These are phyloP conservation scores for Arthrinium puccinioides DNA, from an alignment of 2,329 filamentous ascomycete species.

Conservation along the genomic window DNA sequence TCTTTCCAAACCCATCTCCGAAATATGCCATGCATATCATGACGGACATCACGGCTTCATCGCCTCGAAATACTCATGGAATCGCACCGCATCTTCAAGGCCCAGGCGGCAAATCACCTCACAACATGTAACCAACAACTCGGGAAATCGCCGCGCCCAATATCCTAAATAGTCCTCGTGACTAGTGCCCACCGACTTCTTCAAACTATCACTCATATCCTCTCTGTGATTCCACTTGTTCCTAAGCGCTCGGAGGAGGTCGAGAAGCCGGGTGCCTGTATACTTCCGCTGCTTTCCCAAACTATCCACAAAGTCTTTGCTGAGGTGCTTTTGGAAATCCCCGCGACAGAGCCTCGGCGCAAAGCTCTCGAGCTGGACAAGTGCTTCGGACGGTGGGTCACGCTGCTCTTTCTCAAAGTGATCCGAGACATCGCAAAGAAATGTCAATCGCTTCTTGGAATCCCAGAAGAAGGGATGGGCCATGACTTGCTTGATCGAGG, in stretches of 20 bases:
- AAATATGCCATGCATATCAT: too few species aligned
- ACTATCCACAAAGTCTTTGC: slow-evolving; percentile 77
- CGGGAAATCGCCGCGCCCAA: slow-evolving; percentile 75
- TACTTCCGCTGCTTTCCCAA: slow-evolving; percentile 95
- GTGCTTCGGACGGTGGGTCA: slow-evolving; percentile 66
- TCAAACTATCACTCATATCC: slow-evolving; percentile 81
- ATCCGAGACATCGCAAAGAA: slow-evolving; percentile 94
- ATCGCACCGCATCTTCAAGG: slow-evolving; percentile 57
- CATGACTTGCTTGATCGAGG: slow-evolving; percentile 30
- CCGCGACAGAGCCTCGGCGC: slow-evolving; percentile 49
- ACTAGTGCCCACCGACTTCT: slow-evolving; percentile 59
- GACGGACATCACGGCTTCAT: slow-evolving; percentile 21
- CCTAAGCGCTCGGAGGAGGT: slow-evolving; percentile 78
- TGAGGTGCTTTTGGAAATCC: slow-evolving; percentile 73
- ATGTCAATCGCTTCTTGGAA: slow-evolving; percentile 77
- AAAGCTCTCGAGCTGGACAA: slow-evolving; percentile 51
- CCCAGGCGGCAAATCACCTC: slow-evolving; percentile 61
- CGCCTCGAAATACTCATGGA: slow-evolving; percentile 57
- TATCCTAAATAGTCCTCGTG: slow-evolving; percentile 78
- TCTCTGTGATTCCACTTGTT: slow-evolving; percentile 99
- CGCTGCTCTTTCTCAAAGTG: slow-evolving; percentile 90
- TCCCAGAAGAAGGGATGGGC: slow-evolving; percentile 97
- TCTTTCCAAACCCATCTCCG: too few species aligned
- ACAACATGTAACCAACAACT: slow-evolving; percentile 71
- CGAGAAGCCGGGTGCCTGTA: slow-evolving; percentile 73